Base-by-base conservation (phyloP, 208 protist genomes). In the Wallacemonas sp. region DNA sequence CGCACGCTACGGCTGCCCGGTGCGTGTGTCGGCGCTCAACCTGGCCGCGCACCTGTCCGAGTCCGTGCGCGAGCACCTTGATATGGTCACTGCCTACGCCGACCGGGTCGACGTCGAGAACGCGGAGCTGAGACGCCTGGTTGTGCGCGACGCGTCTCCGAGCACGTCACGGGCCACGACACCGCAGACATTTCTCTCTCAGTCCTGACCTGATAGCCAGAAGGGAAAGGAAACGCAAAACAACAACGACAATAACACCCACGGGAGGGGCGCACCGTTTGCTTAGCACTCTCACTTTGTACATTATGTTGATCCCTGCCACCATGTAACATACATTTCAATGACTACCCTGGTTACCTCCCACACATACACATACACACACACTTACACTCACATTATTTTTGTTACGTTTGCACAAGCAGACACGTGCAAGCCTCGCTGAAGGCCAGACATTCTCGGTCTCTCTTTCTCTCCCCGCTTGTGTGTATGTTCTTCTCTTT, bases 51-150 rank as follows among this genome's bases (percentile, higher is more conserved):
- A 93, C 49, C 63, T 93, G 21, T 23, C 27, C 12, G 76, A 89
- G 66, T 81, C 69, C 27, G 70, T 90, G 38, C 44, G 72, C n/a
- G 72, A 72, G 26, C 87, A 93, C 62, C 71, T 93, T 11, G 70
- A 81, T 32, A 58, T 90, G 26, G 87, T 93, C 1, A 85, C 78
- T 30, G 60, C 61, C 38, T 93, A 93, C 63, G 87, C 87, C 5
- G 83, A 93, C 24, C 70, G 78, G 29, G 73, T 90, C 36, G 83
- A 89, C 39, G 32, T 71, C 56, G 76, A 93, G 72, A 93, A 93
- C 66, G 74, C 79, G 48, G 74, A 84, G 60, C 76, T 93, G 56
- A 76, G 87, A 21, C 80, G 76, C 1, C 61, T 89, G 11, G 74
- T 90, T 3, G 70, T 88, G 9, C 49, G 30, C 11, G 76, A 76